Evolutionary conservation across 1,139 yeast genomes (phyloP).

Genomic region (Taiozyma sp.): DNA sequence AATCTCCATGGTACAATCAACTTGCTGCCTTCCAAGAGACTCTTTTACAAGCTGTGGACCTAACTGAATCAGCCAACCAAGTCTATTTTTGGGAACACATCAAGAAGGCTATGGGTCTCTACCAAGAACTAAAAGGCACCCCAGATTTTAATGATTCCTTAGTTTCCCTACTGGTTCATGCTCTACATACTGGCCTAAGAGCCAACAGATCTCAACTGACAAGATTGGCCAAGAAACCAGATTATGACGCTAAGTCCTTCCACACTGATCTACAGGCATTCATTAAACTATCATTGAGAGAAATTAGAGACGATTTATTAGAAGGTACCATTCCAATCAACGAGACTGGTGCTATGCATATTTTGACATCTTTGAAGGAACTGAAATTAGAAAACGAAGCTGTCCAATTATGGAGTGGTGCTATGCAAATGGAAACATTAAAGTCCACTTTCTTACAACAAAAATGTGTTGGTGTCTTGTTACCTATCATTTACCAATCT

Average conservation of each 20-base stretch:
- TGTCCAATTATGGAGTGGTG: constrained; percentile 46
- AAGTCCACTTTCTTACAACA: constrained; percentile 37
- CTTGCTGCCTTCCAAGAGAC: constrained; percentile 44
- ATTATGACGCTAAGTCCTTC: constrained; percentile 48
- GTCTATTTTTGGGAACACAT: constrained; percentile 38
- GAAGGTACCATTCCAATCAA: constrained; percentile 37
- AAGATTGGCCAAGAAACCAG: constrained; percentile 48
- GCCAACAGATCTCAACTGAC: constrained; percentile 45
- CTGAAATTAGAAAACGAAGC: constrained; percentile 48
- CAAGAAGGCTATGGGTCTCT: constrained; percentile 41
- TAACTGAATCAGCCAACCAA: constrained; percentile 16
- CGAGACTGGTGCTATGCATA: constrained; percentile 51
- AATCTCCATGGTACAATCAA: constrained; percentile 38
- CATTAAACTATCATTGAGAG: constrained; percentile 41
- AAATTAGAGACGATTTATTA: constrained; percentile 45
- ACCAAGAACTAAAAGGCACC: constrained; percentile 37
- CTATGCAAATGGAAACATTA: constrained; percentile 29
- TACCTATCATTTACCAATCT: constrained; percentile 62
- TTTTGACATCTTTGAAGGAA: constrained; percentile 55
- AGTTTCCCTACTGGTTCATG: constrained; percentile 40
- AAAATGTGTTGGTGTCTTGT: constrained; percentile 63
- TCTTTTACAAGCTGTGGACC: constrained; percentile 28
- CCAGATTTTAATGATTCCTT: constrained; percentile 41
- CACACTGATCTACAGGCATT: constrained; percentile 43
- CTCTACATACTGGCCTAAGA: constrained; percentile 45